Evolutionary conservation across 1,139 yeast genomes (phyloP).

Genomic region (Suhomyces kunorum): DNA sequence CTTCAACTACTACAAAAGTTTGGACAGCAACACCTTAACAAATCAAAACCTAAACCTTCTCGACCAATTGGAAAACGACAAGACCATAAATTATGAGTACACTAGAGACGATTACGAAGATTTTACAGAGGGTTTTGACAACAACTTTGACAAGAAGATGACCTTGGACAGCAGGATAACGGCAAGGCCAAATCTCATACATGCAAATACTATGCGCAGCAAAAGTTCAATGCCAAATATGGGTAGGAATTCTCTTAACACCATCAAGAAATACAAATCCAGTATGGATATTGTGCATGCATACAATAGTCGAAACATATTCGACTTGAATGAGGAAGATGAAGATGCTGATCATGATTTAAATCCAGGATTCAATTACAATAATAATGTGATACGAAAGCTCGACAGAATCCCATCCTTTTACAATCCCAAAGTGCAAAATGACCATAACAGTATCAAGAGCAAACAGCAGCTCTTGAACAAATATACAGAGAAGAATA

Average conservation of each 20-base stretch:
- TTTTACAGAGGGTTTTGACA: slow-evolving; percentile 41
- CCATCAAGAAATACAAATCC: slow-evolving; percentile 33
- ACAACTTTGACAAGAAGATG: slow-evolving; percentile 15
- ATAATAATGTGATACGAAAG: slow-evolving; percentile 38
- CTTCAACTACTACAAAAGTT: slow-evolving; percentile 20
- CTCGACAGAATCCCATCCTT: slow-evolving; percentile 49
- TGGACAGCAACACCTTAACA: slow-evolving; percentile 13
- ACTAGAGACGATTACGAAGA: slow-evolving; percentile 42
- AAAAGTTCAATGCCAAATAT: slow-evolving; percentile 35
- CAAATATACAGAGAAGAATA: slow-evolving; percentile 28
- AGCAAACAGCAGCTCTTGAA: slow-evolving; percentile 29
- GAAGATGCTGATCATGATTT: slow-evolving; percentile 16
- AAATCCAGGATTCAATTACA: slow-evolving; percentile 32
- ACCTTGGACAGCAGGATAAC: slow-evolving; percentile 6
- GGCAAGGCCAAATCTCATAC: slow-evolving; percentile 1
- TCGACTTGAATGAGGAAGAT: slow-evolving; percentile 13
- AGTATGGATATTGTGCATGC: slow-evolving; percentile 29
- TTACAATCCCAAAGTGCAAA: slow-evolving; percentile 22
- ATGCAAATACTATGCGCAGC: slow-evolving; percentile 8
- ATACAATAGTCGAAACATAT: slow-evolving; percentile 12
- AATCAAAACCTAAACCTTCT: slow-evolving; percentile 21
- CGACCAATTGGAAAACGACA: slow-evolving; percentile 37
- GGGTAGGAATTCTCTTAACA: slow-evolving; percentile 16
- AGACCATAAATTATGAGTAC: slow-evolving; percentile 40
- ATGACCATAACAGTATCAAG: slow-evolving; percentile 7